Conservation (phyloP, 805 yeast species). For the Starmerella asiatica region DNA sequence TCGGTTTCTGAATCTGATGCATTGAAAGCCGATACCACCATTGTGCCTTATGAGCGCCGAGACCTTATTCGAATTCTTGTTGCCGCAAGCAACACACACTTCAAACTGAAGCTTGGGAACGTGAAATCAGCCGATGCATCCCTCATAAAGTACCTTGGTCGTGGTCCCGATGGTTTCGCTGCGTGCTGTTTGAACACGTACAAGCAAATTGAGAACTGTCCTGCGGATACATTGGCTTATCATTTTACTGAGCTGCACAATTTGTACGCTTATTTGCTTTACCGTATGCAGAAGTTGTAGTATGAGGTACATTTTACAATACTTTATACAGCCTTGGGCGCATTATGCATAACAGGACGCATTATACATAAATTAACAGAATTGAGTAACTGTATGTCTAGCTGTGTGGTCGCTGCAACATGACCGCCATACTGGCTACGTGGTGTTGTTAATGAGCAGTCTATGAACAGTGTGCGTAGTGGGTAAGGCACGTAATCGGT, state of each 20-base stretch:
- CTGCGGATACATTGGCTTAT: neutral
- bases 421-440: too few species aligned
- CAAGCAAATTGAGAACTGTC: neutral
- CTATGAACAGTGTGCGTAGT: too few species aligned
- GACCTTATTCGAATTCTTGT: conserved; percentile 2
- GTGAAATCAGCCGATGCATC: neutral
- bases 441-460: too few species aligned
- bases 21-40: too few species aligned
- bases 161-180: neutral
- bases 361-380: too few species aligned
- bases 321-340: too few species aligned
- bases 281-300: neutral
- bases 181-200: neutral
- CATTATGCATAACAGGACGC: too few species aligned
- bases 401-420: too few species aligned
- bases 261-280: conserved; percentile 3
- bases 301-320: too few species aligned
- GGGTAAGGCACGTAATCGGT: too few species aligned
- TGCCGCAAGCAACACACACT: conserved; percentile 6
- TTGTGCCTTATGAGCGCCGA: neutral
- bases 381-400: too few species aligned
- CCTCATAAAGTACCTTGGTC: conserved; percentile 5
- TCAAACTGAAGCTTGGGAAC: conserved; percentile 6
- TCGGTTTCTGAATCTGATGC: too few species aligned
- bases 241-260: conserved; percentile 2